Conservation (phyloP, 441 rosid species). For the Mallotus japonicus region DNA sequence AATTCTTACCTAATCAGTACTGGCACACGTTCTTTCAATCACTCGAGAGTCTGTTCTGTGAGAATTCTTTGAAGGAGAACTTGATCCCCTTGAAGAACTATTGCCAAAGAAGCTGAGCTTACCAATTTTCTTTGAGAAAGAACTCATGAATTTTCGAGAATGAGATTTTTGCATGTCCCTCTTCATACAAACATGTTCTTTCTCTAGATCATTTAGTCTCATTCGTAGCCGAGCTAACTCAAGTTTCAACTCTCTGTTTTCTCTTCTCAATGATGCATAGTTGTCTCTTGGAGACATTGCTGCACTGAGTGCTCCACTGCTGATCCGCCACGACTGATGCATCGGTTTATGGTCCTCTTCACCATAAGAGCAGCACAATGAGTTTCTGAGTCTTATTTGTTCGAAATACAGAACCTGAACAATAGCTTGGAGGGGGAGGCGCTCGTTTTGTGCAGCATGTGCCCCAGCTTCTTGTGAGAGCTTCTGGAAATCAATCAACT, state of each 20-base stretch:
- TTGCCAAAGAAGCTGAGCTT: conserved; percentile 76
- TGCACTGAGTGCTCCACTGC: conserved; percentile 96
- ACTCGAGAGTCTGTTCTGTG: conserved; percentile 85
- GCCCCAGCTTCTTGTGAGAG: conserved; percentile 97
- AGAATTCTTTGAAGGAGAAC: conserved; percentile 87
- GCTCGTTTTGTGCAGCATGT: conserved; percentile 95
- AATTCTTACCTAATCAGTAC: conserved; percentile 59
- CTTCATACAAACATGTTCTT: conserved; percentile 95
- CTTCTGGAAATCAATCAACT: conserved; percentile 88
- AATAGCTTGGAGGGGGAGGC: conserved; percentile 92
- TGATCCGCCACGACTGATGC: conserved; percentile 85
- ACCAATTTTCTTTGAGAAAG: conserved; percentile 87
- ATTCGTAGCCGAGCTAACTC: conserved; percentile 89
- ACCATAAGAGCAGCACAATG: conserved; percentile 60
- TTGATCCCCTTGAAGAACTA: conserved; percentile 88
- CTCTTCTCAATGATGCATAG: conserved; percentile 91
- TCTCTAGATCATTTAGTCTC: conserved; percentile 96
- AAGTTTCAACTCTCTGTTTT: conserved; percentile 89
- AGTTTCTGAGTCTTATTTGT: conserved; percentile 82
- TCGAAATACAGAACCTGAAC: conserved; percentile 97
- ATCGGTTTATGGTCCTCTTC: conserved; percentile 77
- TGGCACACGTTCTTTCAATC: conserved; percentile 84
- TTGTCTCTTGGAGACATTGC: conserved; percentile 97
- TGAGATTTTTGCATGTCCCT: conserved; percentile 91
- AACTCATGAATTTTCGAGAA: conserved; percentile 79